Evolutionary conservation across 129 eudicot species (phyloP), one percentile per base, ranked within the genome.

Genomic region (Heracleum sosnowskyi): DNA sequence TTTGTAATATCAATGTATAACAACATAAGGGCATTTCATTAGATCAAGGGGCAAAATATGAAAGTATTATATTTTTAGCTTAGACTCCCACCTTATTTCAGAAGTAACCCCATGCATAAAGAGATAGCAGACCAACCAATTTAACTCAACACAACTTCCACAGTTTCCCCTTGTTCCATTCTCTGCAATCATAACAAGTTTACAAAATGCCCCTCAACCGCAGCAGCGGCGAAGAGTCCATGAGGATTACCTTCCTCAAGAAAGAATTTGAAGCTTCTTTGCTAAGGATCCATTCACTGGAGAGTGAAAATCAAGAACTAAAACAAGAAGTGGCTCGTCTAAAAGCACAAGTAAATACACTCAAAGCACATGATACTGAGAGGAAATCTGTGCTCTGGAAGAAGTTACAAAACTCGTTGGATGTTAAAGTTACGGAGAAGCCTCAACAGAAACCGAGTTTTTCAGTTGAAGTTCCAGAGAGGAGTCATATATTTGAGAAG

Each of bases 361-460:
- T 91, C n/a, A 91, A 87, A 85, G 91, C 93, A 10, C 96, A 91
- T 71, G 96, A 91, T 85, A 71, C 75, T 35, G 96, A 91, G 78
- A 82, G 93, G 47, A 91, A 89, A 84, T 79, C 91, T 9, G 34
- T 84, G 45, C 79, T 88, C 42, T 91, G 96, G 93, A 91, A 85
- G 85, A 91, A 88, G 79, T 64, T 88, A 66, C 92, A 90, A 71
- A 77, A 51, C 42, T 80, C 96, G 7, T 82, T 86, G 79, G 90
- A 86, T 69, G 79, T 84, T 39, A 84, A 80, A 71, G 49, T 71
- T 51, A 6, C 73, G 2, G 87, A 87, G 7, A 85, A 84, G 37
- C 64, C 84, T 0, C 87, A 81, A 46, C 85, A 69, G 47, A 88
- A 86, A 46, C 75, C 84, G 4, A 75, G 76, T 55, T 82, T 79